Conservation (phyloP, 108 stramenopile species). For the Conticribra weissflogii region DNA sequence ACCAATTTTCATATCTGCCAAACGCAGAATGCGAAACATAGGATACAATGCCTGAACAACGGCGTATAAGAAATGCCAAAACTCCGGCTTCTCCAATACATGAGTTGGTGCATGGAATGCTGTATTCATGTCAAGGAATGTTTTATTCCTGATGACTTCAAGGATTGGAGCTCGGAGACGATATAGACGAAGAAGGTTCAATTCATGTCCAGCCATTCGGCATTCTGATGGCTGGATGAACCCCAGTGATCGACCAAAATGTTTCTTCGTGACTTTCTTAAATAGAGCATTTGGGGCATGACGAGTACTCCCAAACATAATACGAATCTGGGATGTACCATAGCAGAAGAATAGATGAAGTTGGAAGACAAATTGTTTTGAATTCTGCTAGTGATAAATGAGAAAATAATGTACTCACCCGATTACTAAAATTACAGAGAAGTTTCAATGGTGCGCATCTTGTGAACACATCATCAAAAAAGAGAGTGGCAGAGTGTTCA, state of each 20-base stretch:
- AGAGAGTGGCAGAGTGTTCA: too few relatives aligned
- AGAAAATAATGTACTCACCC: too few relatives aligned
- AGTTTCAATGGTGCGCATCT: too few relatives aligned
- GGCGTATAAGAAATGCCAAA: not conserved
- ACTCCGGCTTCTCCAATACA: not conserved
- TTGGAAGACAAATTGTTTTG: too few relatives aligned
- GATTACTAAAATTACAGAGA: too few relatives aligned
- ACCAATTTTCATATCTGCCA: slow-evolving; percentile 1
- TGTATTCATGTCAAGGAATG: slow-evolving; percentile 7
- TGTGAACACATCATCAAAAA: too few relatives aligned
- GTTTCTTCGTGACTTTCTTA: not conserved
- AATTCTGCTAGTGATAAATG: too few relatives aligned
- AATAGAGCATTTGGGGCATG: slow-evolving; percentile 10
- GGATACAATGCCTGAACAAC: slow-evolving; percentile 3
- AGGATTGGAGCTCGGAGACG: not conserved
- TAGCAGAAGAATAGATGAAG: too few relatives aligned
- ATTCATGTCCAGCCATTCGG: slow-evolving; percentile 3
- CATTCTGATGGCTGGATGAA: slow-evolving; percentile 9
- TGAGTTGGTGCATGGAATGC: not conserved
- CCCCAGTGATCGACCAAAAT: not conserved
- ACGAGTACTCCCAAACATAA: not conserved
- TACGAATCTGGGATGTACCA: not conserved
- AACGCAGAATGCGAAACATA: not conserved
- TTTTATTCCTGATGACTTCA: slow-evolving; percentile 9
- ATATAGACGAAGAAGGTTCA: not conserved